Evolutionary conservation across 495 filamentous ascomycete species (phyloP), one percentile per base, ranked within the genome.

Genomic region (Lindgomyces ingoldianus): DNA sequence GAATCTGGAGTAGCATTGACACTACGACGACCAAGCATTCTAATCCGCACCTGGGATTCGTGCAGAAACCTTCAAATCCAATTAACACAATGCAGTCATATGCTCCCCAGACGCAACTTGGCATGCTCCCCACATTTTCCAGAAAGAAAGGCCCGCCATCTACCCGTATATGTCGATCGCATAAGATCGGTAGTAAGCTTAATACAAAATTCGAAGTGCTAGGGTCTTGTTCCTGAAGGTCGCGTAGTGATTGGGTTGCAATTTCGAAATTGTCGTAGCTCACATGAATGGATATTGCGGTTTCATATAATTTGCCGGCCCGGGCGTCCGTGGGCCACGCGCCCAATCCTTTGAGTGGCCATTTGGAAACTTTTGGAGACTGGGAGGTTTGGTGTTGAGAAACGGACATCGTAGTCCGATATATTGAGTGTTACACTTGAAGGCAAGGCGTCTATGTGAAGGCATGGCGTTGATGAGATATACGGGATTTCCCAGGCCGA

Each of bases 221-320:
- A 41, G 50, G 51, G 18, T 3, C 18, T 49, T 22, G 42, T 61
- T 47, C 58, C 36, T 14, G 25, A 19, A 52, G 8, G 45, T 9
- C 26, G 3, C 14, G n/a, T n/a, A 18, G 25, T 46, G 62, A 64
- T 64, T 64, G 62, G 62, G 24, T n/a, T 29, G 30, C 11, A 57
- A 48, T 48, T 50, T 47, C 24, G 27, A 50, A 42, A 12, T 39
- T 3, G n/a, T 50, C 36, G 18, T 44, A 30, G 22, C 19, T 19
- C 18, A 53, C 30, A 29, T 18, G 21, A 42, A 4, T 39, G 16
- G 44, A 21, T 39, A 54, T 47, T 54, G 48, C 8, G 4, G 56
- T 44, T 61, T 62, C 49, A 67, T 67, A 67, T 67, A 61, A 67
- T 30, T 19, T 67, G 57, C 64, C 64, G 64, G 64, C 41, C 64